Conservation (phyloP, 768 basidiomycete genomes). For the Trametes maxima region DNA sequence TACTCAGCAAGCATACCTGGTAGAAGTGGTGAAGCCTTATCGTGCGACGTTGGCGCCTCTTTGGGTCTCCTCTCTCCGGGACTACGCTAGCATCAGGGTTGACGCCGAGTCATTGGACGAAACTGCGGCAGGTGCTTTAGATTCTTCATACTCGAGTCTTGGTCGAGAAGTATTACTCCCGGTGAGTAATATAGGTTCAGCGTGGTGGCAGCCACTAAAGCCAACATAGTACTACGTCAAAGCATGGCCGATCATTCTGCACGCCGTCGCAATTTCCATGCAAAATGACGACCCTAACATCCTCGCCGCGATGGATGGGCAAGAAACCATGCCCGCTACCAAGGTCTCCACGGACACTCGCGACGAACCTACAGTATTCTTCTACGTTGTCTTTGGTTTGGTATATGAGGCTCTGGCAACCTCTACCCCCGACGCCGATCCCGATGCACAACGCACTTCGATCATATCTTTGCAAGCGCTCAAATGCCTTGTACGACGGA, state of each 20-base stretch:
- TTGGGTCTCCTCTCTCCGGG: constrained; percentile 87
- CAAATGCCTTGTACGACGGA: constrained; percentile 75
- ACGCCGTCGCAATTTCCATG: constrained; percentile 85
- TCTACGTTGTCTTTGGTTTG: constrained; percentile 91
- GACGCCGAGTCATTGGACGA: constrained; percentile 88
- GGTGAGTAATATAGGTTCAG: constrained; percentile 48
- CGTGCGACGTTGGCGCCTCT: constrained; percentile 70
- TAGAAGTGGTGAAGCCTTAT: constrained; percentile 82
- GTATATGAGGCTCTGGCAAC: constrained; percentile 84
- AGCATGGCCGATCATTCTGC: constrained; percentile 81
- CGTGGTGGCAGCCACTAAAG: neutral
- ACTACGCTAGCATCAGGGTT: constrained; percentile 88
- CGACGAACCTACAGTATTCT: constrained; percentile 75
- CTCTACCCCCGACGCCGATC: constrained; percentile 60
- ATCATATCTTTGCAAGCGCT: constrained; percentile 73
- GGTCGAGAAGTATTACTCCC: constrained; percentile 91
- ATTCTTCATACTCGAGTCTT: constrained; percentile 83
- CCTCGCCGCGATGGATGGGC: constrained; percentile 81
- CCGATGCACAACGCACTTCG: constrained; percentile 46
- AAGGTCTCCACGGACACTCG: constrained; percentile 28
- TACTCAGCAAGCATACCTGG: constrained; percentile 70
- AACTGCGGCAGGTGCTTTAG: constrained; percentile 70
- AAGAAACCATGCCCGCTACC: constrained; percentile 37
- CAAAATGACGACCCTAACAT: constrained; percentile 66
- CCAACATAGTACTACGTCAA: constrained; percentile 76